phyloP scores from a whole-genome alignment of 805 yeast species.

The Hanseniaspora mollemarum region DNA sequence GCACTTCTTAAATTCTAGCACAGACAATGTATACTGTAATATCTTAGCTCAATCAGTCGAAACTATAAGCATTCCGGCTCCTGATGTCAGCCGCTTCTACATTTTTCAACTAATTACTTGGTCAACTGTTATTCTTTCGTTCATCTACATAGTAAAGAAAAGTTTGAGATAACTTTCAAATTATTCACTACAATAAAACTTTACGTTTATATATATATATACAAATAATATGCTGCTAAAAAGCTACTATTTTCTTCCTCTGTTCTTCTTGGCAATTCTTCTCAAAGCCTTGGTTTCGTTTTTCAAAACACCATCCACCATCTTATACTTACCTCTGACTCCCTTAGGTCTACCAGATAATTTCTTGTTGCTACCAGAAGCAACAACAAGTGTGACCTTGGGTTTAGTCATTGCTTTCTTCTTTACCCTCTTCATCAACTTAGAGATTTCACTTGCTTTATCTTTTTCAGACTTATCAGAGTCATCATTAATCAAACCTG shows the following conservation, averaged over 20 bases:
- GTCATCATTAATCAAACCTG: slow-evolving; percentile 83
- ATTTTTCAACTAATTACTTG: slow-evolving; percentile 32
- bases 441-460: slow-evolving; percentile 84
- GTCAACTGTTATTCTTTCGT: slow-evolving; percentile 29
- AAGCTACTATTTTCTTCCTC: slow-evolving; percentile 30
- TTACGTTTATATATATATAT: slow-evolving; percentile 2
- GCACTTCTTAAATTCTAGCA: not conserved
- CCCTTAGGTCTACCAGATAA: slow-evolving; percentile 93
- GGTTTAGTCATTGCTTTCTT: slow-evolving; percentile 65
- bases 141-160: slow-evolving; percentile 28
- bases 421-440: slow-evolving; percentile 67
- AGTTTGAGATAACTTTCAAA: slow-evolving; percentile 16
- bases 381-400: slow-evolving; percentile 78
- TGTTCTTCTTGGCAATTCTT: slow-evolving; percentile 76
- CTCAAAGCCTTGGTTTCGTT: slow-evolving; percentile 89
- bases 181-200: too few species aligned
- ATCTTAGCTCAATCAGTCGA: not conserved
- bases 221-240: not conserved
- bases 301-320: slow-evolving; percentile 98
- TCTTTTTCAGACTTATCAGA: slow-evolving; percentile 79
- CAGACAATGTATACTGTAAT: not conserved
- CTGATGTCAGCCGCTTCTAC: slow-evolving; percentile 27
- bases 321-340: slow-evolving; percentile 91
- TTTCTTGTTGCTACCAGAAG: slow-evolving; percentile 75
- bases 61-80: slow-evolving; percentile 33